A percentile compares a stretch with the other conserved stretches of the same genome.
Evolutionary conservation across 768 basidiomycete species (phyloP).

Genomic region (Tulasnella sp.): DNA sequence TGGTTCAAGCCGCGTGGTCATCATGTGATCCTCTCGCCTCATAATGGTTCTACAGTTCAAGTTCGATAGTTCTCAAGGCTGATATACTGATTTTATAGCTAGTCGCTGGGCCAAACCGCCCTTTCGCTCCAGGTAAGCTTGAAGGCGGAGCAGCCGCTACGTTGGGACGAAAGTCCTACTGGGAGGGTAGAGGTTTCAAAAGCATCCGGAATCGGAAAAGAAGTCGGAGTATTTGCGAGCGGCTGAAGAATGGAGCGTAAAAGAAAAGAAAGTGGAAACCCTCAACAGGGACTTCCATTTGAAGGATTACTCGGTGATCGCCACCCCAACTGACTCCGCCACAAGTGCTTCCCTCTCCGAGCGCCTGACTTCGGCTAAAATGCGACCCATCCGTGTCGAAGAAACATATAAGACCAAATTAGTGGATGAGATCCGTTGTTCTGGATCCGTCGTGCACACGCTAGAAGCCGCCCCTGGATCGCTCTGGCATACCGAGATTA

Average conservation of each 20-base stretch:
- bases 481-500: conserved; percentile 24
- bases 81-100: no score
- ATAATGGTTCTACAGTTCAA: no score
- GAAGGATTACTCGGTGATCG: not conserved
- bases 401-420: conserved; percentile 26
- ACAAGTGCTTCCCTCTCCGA: not conserved
- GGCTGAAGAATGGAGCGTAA: not conserved
- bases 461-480: conserved; percentile 30
- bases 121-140: no score
- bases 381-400: not conserved
- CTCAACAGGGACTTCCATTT: conserved; percentile 16
- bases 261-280: conserved; percentile 22
- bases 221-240: no score
- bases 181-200: no score
- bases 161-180: no score
- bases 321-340: not conserved
- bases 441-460: conserved; percentile 31
- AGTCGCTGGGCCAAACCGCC: no score
- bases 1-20: no score
- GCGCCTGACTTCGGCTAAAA: not conserved
- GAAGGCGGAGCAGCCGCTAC: no score
- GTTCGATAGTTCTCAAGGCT: no score
- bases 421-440: conserved; percentile 21
- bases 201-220: no score
- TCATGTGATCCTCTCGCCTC: no score